Evolutionary conservation across 192 early-diverging fungal species (phyloP).

Genomic region (Mortierella hygrophila): DNA sequence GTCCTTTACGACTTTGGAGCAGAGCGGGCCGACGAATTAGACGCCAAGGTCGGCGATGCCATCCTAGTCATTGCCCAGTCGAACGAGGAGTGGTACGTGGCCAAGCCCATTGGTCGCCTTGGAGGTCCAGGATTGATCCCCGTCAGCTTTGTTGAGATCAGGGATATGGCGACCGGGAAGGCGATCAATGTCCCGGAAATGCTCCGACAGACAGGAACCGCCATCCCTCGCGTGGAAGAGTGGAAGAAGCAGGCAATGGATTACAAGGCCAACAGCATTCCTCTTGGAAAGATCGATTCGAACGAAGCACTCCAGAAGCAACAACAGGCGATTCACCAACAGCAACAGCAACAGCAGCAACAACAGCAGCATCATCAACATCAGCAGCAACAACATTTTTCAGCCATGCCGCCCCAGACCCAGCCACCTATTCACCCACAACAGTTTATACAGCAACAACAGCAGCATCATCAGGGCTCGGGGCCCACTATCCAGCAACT

Average conservation of each 20-base stretch:
- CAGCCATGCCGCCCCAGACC: conserved; percentile 20
- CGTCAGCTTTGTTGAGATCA: conserved; percentile 80
- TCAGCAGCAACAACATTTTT: conserved; percentile 26
- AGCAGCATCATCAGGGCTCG: conserved; percentile 16
- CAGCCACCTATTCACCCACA: conserved; percentile 33
- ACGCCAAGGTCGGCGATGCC: conserved; percentile 77
- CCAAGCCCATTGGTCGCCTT: conserved; percentile 72
- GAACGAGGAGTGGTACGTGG: conserved; percentile 85
- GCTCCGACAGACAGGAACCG: conserved; percentile 69
- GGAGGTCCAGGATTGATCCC: conserved; percentile 82
- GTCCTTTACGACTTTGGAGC: conserved; percentile 83
- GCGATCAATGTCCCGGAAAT: conserved; percentile 77
- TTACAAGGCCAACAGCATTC: conserved; percentile 65
- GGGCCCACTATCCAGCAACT: conserved; percentile 52
- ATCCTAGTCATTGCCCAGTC: conserved; percentile 85
- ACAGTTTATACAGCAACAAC: conserved; percentile 43
- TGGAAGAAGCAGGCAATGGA: conserved; percentile 75
- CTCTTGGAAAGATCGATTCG: conserved; percentile 62
- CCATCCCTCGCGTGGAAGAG: conserved; percentile 73
- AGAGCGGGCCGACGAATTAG: conserved; percentile 78
- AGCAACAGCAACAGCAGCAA: conserved; percentile 33
- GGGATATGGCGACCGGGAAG: conserved; percentile 75
- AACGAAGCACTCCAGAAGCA: conserved; percentile 56
- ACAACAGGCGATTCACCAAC: conserved; percentile 37
- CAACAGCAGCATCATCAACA: conserved; percentile 11